These are phyloP conservation scores for Meyerozyma smithsonii DNA, from an alignment of 1,139 yeast genomes.

Conservation along the genomic window DNA sequence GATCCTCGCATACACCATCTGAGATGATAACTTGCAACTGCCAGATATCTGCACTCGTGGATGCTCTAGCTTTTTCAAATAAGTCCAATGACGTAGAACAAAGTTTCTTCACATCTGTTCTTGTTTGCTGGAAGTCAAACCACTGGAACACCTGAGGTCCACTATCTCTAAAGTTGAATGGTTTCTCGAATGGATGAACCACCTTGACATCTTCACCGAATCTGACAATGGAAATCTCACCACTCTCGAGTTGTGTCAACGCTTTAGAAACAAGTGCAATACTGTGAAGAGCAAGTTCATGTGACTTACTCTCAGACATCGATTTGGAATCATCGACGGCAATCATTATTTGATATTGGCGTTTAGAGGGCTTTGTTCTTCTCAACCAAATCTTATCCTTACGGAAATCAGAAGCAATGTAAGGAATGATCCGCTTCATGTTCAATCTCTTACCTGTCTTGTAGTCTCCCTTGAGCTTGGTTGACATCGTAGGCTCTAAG, in stretches of 20 bases:
- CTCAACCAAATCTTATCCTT: conserved; percentile 98
- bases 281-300: conserved; percentile 88
- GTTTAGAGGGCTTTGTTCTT: conserved; percentile 94
- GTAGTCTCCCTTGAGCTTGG: conserved; percentile 91
- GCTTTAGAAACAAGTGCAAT: conserved; percentile 94
- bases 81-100: conserved; percentile 68
- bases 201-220: conserved; percentile 84
- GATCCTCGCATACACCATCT: conserved; percentile 97
- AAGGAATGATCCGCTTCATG: conserved; percentile 96
- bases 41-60: conserved; percentile 70
- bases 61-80: conserved; percentile 64
- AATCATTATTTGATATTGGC: conserved; percentile 96
- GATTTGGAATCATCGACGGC: conserved; percentile 97
- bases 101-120: conserved; percentile 76
- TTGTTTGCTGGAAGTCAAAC: conserved; percentile 87
- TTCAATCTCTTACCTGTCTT: conserved; percentile 95
- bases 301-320: conserved; percentile 90
- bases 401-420: conserved; percentile 95
- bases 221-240: conserved; percentile 84
- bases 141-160: conserved; percentile 84
- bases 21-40: conserved; percentile 88
- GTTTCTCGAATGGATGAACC: conserved; percentile 86
- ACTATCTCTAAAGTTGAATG: conserved; percentile 68
- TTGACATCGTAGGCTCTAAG: conserved; percentile 91
- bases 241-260: conserved; percentile 88